Percentiles rank a stretch among this genome's conserved stretches.
Conservation (phyloP, 768 basidiomycete genomes). For the Boletus reticulatus region DNA sequence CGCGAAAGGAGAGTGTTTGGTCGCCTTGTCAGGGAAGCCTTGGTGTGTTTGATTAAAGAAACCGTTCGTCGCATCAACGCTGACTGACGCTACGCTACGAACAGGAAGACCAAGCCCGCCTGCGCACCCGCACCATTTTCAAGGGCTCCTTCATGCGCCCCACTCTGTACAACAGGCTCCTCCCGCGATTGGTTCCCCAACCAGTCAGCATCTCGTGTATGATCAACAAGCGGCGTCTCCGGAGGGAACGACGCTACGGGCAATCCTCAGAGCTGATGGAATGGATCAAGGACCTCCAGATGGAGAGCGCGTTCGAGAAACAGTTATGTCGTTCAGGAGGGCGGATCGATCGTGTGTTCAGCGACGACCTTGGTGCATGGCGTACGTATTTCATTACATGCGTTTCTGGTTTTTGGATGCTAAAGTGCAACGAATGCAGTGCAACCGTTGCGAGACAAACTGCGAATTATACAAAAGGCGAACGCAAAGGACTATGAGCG, state of each 20-base stretch:
- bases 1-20: constrained; percentile 49
- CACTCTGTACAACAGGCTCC: constrained; percentile 58
- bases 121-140: constrained; percentile 61
- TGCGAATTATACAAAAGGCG: constrained; percentile 31
- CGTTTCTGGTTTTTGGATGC: background rate
- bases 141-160: constrained; percentile 73
- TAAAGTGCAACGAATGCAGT: constrained; percentile 28
- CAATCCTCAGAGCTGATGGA: constrained; percentile 33
- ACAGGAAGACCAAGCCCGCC: constrained; percentile 55
- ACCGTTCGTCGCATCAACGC: background rate
- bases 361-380: constrained; percentile 17
- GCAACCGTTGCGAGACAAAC: constrained; percentile 34
- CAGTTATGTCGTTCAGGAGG: constrained; percentile 17
- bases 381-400: constrained; percentile 11
- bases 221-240: constrained; percentile 49
- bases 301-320: constrained; percentile 41
- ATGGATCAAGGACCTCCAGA: constrained; percentile 32
- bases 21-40: constrained; percentile 44
- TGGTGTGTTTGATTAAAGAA: constrained; percentile 39
- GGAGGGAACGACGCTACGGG: constrained; percentile 45
- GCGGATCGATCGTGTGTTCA: constrained; percentile 27
- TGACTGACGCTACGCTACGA: background rate
- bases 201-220: constrained; percentile 70
- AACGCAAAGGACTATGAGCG: constrained; percentile 44
- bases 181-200: constrained; percentile 81